Base-by-base conservation (phyloP, 2,329 filamentous ascomycete genomes). In the Xylaria sp. region DNA sequence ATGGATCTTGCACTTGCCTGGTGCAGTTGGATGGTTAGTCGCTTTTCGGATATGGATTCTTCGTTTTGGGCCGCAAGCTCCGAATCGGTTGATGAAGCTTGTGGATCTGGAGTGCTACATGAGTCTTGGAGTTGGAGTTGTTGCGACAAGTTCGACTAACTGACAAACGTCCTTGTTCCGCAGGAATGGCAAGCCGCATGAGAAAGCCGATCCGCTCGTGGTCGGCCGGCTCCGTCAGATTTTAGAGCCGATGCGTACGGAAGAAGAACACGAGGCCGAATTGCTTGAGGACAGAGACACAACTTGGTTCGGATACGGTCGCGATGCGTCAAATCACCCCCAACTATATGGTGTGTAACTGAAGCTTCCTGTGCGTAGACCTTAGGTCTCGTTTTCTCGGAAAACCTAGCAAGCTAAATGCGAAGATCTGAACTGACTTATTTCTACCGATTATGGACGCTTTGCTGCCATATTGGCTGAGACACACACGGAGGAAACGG, bases 381-480 rank as follows among this genome's bases (percentile, higher is more conserved):
- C 23, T 15, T n/a, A 17, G 8, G 15, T 47, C 7, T 17, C 4
- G 12, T 9, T 28, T 28, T n/a, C 23, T 31, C 15, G 45, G 14
- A 17, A 28, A 7, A 31, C n/a, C 43, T n/a, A n/a, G 23, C 43
- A 46, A 6, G 23, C 21, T 31, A 15, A n/a, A 28, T 28, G 15
- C 17, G 21, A 31, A 5, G 45, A 17, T 28, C 45, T 14, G 14
- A 8, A 47, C 45, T 47, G 25, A 47, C 45, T 28, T 28, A 7
- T 47, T 37, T 28, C 25, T 47, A 47, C 45, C 28, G 72, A 74
- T 52, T 74, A 71, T 58, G 80, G 79, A 7, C 75, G 79, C 35
- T 83, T 80, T 71, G 75, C 78, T 4, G 71, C 72, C 2, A 75
- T 82, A 53, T 79, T 82, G 74, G 72, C 70, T 54, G 72, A 75